Evolutionary conservation across 345 rosid species (phyloP).

Genomic region (Citrus cavaleriei): DNA sequence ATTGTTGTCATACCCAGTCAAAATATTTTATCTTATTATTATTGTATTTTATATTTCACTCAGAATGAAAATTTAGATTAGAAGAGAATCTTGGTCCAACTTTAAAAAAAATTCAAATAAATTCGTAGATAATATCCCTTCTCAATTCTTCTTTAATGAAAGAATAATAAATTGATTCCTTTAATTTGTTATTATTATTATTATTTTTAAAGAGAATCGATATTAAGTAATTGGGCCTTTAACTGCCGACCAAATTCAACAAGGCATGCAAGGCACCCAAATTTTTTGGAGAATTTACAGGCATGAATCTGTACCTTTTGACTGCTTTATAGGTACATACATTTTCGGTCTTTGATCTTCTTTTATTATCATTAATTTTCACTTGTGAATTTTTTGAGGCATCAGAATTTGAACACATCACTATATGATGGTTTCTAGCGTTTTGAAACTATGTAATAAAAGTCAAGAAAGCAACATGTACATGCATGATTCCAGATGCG

Average conservation of each 20-base stretch:
- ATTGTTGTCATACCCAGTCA: too few relatives aligned
- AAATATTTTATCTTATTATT: too few relatives aligned
- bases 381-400: not conserved
- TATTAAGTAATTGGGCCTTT: not conserved
- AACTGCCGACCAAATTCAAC: not conserved
- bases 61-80: too few relatives aligned
- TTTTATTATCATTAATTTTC: not conserved
- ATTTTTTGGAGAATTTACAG: not conserved
- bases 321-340: not conserved
- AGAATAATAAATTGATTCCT: not conserved
- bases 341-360: not conserved
- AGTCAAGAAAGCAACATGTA: slow-evolving; percentile 20
- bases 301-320: not conserved
- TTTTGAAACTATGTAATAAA: not conserved
- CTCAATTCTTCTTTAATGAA: slow-evolving; percentile 3
- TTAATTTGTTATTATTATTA: too few relatives aligned
- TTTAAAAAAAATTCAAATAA: too few relatives aligned
- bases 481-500: slow-evolving; percentile 13
- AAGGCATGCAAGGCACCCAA: not conserved
- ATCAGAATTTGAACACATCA: slow-evolving; percentile 1
- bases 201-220: not conserved
- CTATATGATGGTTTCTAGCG: not conserved
- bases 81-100: too few relatives aligned
- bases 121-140: not conserved
- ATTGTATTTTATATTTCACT: too few relatives aligned